Percentiles rank a stretch among this genome's conserved stretches.
Evolutionary conservation across 139 green algal genomes (phyloP).

Genomic region (Picochlorum sp.): DNA sequence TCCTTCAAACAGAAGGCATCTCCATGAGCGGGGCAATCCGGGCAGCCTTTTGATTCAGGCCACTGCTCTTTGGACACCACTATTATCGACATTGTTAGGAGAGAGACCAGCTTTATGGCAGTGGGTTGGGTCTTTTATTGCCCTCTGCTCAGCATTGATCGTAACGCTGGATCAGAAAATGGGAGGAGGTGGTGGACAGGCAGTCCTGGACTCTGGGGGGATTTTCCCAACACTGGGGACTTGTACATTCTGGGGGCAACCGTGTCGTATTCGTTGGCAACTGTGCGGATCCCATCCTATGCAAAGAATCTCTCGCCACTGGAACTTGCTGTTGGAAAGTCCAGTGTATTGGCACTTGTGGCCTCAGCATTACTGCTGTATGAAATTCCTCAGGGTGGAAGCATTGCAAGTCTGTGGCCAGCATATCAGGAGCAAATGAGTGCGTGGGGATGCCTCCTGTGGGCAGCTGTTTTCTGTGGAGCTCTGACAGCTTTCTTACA

Average conservation of each 20-base stretch:
- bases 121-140: constrained; percentile 24
- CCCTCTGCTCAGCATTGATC: constrained; percentile 21
- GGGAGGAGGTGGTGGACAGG: background rate
- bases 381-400: background rate
- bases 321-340: constrained; percentile 25
- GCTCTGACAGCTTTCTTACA: constrained; percentile 17
- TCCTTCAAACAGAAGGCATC: constrained; percentile 31
- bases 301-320: constrained; percentile 15
- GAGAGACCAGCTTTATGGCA: background rate
- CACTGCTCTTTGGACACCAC: constrained; percentile 23
- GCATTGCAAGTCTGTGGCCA: background rate
- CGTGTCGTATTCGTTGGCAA: constrained; percentile 23
- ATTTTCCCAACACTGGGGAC: background rate
- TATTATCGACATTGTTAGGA: constrained; percentile 15
- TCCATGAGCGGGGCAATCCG: constrained; percentile 23
- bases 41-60: constrained; percentile 34
- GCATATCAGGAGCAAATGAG: background rate
- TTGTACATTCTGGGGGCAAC: constrained; percentile 17
- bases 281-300: constrained; percentile 22
- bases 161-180: constrained; percentile 16
- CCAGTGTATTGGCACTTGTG: constrained; percentile 9
- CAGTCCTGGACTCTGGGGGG: background rate
- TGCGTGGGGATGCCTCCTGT: constrained; percentile 13
- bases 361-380: background rate
- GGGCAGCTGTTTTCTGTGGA: constrained; percentile 14